Conservation (phyloP, 1,284 basidiomycete genomes). For the Ceratobasidium sp. region DNA sequence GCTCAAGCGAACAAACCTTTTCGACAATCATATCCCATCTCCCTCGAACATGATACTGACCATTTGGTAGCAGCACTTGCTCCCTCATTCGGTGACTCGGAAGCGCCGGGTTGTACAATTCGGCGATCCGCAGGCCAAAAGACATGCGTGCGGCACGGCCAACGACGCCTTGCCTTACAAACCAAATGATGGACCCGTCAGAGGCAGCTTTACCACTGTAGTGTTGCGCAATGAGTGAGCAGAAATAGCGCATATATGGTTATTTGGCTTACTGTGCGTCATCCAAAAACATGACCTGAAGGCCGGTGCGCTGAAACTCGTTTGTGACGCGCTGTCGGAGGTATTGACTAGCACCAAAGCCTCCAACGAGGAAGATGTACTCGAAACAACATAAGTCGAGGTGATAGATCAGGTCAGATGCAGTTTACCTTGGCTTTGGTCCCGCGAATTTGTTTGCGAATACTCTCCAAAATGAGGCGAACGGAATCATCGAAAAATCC, state of each 20-base stretch:
- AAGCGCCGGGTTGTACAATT: conserved; percentile 1
- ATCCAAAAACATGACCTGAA: conserved; percentile 19
- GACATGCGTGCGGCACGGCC: conserved; percentile 25
- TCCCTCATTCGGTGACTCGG: not conserved
- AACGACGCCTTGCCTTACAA: conserved; percentile 16
- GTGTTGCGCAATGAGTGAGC: not conserved
- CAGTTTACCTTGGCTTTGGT: conserved; percentile 1
- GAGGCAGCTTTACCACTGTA: conserved; percentile 21
- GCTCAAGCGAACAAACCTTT: not conserved
- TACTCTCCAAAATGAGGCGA: not conserved
- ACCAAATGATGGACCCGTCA: conserved; percentile 32
- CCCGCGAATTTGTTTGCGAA: conserved; percentile 4
- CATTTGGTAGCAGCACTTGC: not conserved
- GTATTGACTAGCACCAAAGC: conserved; percentile 33
- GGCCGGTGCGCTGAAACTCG: not conserved
- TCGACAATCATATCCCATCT: conserved; percentile 13
- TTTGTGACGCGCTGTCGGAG: conserved; percentile 8
- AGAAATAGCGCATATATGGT: not conserved
- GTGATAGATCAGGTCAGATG: no score
- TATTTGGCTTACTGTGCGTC: conserved; percentile 5
- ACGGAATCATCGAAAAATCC: conserved; percentile 26
- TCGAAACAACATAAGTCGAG: not conserved
- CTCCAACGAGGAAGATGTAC: conserved; percentile 38
- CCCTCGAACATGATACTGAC: not conserved
- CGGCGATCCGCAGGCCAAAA: conserved; percentile 4